These are phyloP conservation scores for Diaporthe humulicola DNA, from an alignment of 2,329 filamentous ascomycete genomes.

Conservation along the genomic window DNA sequence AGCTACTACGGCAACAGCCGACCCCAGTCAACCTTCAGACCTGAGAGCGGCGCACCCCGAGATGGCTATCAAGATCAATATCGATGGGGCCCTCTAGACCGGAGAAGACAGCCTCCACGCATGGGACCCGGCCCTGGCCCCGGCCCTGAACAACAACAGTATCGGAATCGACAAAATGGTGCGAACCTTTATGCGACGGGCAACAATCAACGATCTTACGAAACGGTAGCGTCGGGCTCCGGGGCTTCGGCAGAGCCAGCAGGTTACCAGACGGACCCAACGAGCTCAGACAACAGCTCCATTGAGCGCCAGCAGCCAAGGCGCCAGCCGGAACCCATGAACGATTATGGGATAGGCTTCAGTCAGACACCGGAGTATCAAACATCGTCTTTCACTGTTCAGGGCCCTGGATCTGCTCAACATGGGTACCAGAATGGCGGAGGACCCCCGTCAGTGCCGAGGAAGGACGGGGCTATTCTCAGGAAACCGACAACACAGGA, in stretches of 20 bases:
- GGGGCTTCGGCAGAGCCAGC: conserved; percentile 80
- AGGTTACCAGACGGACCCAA: conserved; percentile 86
- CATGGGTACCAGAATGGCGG: conserved; percentile 42
- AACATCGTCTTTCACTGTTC: conserved; percentile 54
- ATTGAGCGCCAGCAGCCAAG: conserved; percentile 78
- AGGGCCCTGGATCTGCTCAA: conserved; percentile 43
- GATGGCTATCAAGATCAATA: conserved; percentile 54
- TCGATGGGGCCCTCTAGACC: conserved; percentile 40
- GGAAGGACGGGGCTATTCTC: conserved; percentile 48
- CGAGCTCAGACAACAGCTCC: conserved; percentile 92
- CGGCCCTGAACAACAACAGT: conserved; percentile 58
- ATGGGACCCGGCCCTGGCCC: conserved; percentile 51
- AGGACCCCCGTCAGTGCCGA: conserved; percentile 49
- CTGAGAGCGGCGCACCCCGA: conserved; percentile 30
- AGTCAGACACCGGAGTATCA: conserved; percentile 59
- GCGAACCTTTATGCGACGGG: conserved; percentile 65
- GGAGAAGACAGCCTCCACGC: conserved; percentile 53
- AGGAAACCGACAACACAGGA: conserved; percentile 44
- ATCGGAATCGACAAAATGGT: conserved; percentile 54
- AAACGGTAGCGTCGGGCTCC: conserved; percentile 85
- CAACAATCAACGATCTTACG: conserved; percentile 84
- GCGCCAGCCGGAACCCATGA: conserved; percentile 63
- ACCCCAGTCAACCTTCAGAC: conserved; percentile 37
- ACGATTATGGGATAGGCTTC: conserved; percentile 76
- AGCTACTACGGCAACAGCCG: conserved; percentile 60